Base-by-base conservation (phyloP, 1,139 yeast species). In the Debaryomyces subglobosus region DNA sequence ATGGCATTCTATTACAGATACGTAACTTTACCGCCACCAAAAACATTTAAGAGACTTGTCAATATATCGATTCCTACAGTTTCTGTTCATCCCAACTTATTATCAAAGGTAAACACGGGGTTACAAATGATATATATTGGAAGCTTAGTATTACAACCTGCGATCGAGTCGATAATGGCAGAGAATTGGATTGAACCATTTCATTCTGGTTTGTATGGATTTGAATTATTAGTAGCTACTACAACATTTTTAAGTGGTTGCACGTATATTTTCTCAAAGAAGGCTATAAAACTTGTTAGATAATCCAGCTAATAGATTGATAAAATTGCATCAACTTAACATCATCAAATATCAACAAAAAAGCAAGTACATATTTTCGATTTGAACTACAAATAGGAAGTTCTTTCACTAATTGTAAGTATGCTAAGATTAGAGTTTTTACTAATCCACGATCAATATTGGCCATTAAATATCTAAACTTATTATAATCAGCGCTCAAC, bases 111-210 rank as follows among this genome's bases (percentile, higher is more conserved):
- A 63, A 92, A 95, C 65, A 95, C 99, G 0, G 90, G 85, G 1
- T 77, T 95, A 54, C 99, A 95, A 66, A 92, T 95, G 97, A 61
- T 89, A 8, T 92, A 92, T 59, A 78, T 95, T 43, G 97, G 96
- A 0, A 74, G 83, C 15, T 81, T 89, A 52, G 87, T 92, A 44
- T 71, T 85, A 34, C 75, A 79, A 51, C 95, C 95, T 0, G 85
- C 84, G 0, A 56, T 86, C 15, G 68, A 76, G 48, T 54, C 66
- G 4, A 47, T 74, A 15, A 16, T 52, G 7, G 49, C 57, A n/a
- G 52, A 45, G 24, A 53, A 23, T 32, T 40, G 40, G 45, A 18
- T 51, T 39, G 47, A 49, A 6, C 51, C 48, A 33, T 59, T 58
- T 41, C 52, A 46, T n/a, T 33, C 39, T 24, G 52, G 47, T 34